Base-by-base conservation (phyloP, 371 early-diverging fungal species). In the Mortierella sp. region DNA sequence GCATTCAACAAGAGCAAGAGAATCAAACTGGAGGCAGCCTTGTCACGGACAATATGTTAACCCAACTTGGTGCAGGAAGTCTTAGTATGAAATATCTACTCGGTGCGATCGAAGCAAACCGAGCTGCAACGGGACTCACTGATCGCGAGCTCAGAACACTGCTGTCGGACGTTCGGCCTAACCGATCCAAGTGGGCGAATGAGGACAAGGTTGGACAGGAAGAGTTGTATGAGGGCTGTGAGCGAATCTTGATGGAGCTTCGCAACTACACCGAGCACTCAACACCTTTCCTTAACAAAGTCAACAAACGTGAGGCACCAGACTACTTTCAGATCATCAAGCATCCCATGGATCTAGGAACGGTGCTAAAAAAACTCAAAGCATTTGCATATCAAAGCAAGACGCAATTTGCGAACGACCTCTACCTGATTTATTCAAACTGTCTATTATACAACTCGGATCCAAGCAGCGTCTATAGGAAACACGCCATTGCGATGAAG, bases 291-390 rank as follows among this genome's bases (percentile, higher is more conserved):
- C 85, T 97, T 21, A 91, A 90, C 69, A 95, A 94, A 82, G 99
- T 99, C 32, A 93, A 89, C 76, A 94, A 95, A 70, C 92, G 95
- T 32, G 99, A 99, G 58, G 98, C 96, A 0, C 98, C 98, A 0
- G 96, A 97, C 85, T 99, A 99, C 77, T 95, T 93, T 86, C 96
- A 96, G 58, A 93, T 96, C 62, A 96, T 97, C 63, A 93, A 93
- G 77, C 84, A 92, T n/a, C 98, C 98, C 0, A 97, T 97, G 97
- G 97, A 97, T 87, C 83, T 97, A 9, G 92, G 93, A n/a, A 95
- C 94, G 28, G 94, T 97, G 67, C 87, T 93, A 36, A 93, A 93
- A 79, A 96, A 96, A 69, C 83, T 97, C 69, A 91, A 93, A 72
- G 76, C 77, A 0, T 83, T 88, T 16, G 84, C 87, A 62, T 97